A percentile compares a stretch with the other conserved stretches of the same genome.
These are phyloP conservation scores for Hypholoma fasciculare DNA, from an alignment of 768 basidiomycete species.

Conservation along the genomic window DNA sequence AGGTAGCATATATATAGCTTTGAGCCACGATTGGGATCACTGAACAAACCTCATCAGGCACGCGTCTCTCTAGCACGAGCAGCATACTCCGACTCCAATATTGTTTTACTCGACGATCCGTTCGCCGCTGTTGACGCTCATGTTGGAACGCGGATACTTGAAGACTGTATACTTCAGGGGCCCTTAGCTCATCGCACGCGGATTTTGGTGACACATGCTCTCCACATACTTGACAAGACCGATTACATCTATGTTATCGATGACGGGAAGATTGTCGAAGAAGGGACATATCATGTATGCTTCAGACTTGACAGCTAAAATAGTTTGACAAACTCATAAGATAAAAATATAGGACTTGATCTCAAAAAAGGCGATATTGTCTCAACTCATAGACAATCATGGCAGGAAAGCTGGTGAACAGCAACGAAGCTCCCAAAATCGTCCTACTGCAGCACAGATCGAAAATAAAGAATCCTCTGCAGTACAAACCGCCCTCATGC, in stretches of 20 bases:
- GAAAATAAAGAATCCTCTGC: conserved; percentile 3
- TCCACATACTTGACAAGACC: conserved; percentile 57
- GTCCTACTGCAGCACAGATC: neutral
- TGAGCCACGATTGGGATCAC: neutral
- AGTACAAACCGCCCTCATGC: conserved; percentile 37
- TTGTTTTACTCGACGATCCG: conserved; percentile 82
- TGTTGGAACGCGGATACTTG: conserved; percentile 66
- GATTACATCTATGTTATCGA: conserved; percentile 70
- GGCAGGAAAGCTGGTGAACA: conserved; percentile 40
- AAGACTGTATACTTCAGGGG: conserved; percentile 57
- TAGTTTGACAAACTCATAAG: neutral
- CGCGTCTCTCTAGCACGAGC: conserved; percentile 78
- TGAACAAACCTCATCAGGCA: conserved; percentile 37
- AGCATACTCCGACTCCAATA: conserved; percentile 70
- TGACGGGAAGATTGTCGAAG: conserved; percentile 55
- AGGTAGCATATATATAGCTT: conserved; percentile 20
- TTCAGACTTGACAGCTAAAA: neutral
- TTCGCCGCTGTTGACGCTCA: conserved; percentile 79
- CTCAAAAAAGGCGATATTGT: conserved; percentile 41
- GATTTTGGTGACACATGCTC: conserved; percentile 60
- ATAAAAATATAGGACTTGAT: conserved; percentile 40
- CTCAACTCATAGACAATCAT: conserved; percentile 56
- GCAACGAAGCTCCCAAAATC: conserved; percentile 17
- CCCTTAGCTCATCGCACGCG: conserved; percentile 56
- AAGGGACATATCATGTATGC: conserved; percentile 58